These are phyloP conservation scores for Colletotrichum plurivorum DNA, from an alignment of 2,329 filamentous ascomycete species.

Conservation along the genomic window DNA sequence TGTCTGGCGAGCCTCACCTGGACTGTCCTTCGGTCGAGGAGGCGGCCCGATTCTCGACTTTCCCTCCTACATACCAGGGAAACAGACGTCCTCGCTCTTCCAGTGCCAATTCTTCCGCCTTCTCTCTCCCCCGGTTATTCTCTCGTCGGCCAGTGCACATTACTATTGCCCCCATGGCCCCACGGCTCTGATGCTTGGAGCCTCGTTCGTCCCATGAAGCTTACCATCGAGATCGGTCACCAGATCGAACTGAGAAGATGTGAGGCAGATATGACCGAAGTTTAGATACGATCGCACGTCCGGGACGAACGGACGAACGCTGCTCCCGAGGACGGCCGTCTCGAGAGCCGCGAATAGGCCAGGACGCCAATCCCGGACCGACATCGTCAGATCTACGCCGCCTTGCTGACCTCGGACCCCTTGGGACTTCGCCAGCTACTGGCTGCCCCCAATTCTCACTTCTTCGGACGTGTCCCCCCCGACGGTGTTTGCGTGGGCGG, in stretches of 20 bases:
- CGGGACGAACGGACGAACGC: not conserved
- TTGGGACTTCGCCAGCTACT: too few species aligned
- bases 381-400: not conserved
- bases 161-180: not conserved
- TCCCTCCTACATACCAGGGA: not conserved
- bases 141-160: not conserved
- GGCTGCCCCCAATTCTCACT: too few species aligned
- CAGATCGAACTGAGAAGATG: not conserved
- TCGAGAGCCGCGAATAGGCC: not conserved
- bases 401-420: too few species aligned
- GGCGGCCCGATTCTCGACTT: not conserved
- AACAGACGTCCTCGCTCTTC: not conserved
- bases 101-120: not conserved
- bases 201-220: constrained; percentile 3
- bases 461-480: too few species aligned
- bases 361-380: not conserved
- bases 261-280: constrained; percentile 3
- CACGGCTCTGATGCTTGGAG: not conserved
- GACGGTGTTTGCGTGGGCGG: too few species aligned
- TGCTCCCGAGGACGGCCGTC: not conserved
- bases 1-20: too few species aligned
- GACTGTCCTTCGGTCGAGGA: not conserved
- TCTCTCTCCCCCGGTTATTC: not conserved
- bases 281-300: not conserved
- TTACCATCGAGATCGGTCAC: not conserved